Conservation (phyloP, 345 rosid species). For the Psidium guajava region DNA sequence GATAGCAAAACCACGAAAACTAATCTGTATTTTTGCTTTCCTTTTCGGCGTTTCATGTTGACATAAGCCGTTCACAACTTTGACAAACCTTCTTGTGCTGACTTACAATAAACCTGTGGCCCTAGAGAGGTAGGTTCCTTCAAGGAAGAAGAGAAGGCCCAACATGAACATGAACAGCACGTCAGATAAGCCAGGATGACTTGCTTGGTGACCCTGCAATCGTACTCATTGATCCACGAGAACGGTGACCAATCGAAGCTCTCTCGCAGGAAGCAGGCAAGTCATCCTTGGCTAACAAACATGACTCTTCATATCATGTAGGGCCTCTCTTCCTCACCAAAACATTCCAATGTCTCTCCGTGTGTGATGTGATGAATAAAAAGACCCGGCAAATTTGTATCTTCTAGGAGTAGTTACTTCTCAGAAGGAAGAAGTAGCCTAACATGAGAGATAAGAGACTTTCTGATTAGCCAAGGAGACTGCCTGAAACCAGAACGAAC, state of each 20-base stretch:
- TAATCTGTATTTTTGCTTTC: not conserved
- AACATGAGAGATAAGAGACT: not conserved
- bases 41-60: not conserved
- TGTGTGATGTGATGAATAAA: not conserved
- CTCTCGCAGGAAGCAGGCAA: not conserved
- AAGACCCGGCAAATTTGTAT: not conserved
- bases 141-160: not conserved
- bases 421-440: not conserved
- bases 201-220: not conserved
- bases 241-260: not conserved
- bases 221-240: not conserved
- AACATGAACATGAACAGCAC: not conserved
- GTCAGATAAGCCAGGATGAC: not conserved
- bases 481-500: not conserved
- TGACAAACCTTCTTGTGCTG: not conserved
- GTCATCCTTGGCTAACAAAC: conserved; percentile 2
- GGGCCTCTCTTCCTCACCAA: not conserved
- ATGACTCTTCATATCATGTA: not conserved
- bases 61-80: not conserved
- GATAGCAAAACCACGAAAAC: not conserved
- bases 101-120: not conserved
- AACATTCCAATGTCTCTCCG: not conserved
- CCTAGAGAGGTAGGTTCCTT: not conserved
- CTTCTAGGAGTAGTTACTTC: not conserved
- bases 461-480: not conserved